Percentiles rank a stretch among this genome's conserved stretches.
Evolutionary conservation across 208 protist genomes (phyloP).

Genomic region (Trypanosoma vivax): DNA sequence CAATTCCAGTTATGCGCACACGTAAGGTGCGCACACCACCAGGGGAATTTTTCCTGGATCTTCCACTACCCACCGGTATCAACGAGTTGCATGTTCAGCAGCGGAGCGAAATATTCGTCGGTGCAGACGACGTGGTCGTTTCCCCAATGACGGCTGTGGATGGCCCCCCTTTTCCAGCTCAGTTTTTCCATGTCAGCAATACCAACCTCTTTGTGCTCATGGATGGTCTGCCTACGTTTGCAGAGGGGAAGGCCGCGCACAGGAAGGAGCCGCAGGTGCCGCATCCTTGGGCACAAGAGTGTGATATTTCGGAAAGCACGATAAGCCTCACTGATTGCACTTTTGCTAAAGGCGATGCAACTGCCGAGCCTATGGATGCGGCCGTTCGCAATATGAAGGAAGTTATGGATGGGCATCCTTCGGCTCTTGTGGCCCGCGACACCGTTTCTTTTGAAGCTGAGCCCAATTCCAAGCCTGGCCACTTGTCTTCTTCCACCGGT

Average conservation of each 20-base stretch:
- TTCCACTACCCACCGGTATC: slow-evolving; percentile 35
- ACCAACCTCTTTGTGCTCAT: slow-evolving; percentile 86
- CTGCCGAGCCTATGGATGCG: slow-evolving; percentile 61
- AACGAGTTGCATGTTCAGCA: slow-evolving; percentile 66
- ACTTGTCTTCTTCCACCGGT: no score
- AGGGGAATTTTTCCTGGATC: slow-evolving; percentile 35
- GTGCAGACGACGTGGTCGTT: slow-evolving; percentile 61
- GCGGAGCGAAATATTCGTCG: slow-evolving; percentile 66
- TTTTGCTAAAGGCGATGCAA: no score
- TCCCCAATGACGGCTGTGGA: slow-evolving; percentile 71
- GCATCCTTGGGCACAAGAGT: no score
- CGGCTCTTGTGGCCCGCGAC: background rate
- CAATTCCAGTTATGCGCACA: slow-evolving; percentile 27
- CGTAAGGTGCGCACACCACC: slow-evolving; percentile 27
- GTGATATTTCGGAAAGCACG: no score
- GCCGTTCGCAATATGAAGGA: slow-evolving; percentile 73
- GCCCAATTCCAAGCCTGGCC: no score
- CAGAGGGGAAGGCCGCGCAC: slow-evolving; percentile 69
- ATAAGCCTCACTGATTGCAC: no score
- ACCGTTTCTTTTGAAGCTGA: background rate
- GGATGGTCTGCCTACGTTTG: slow-evolving; percentile 84
- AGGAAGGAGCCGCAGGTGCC: slow-evolving; percentile 45
- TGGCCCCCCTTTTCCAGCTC: slow-evolving; percentile 18
- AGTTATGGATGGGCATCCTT: slow-evolving; percentile 15
- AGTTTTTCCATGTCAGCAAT: slow-evolving; percentile 87